Evolutionary conservation across 164 flowering plant genomes (phyloP), one percentile per base, ranked within the genome.

Genomic region (Brasenia schreberi): DNA sequence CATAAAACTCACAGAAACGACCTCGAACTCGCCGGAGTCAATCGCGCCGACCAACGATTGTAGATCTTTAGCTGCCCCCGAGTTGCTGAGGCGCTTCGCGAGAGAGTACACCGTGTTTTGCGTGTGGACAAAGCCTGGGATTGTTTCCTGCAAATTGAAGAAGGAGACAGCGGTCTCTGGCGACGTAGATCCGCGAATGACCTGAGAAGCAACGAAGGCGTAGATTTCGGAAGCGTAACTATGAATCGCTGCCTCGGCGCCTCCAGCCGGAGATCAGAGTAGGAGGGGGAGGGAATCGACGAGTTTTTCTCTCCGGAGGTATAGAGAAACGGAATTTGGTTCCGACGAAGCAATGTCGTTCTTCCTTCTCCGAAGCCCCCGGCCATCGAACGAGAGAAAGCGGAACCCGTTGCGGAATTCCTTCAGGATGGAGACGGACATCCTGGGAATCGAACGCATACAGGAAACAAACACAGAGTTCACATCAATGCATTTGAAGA

Each of bases 111-210:
- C 75, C 18, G 87, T 85, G 4, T 70, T 43, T 61, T 80, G 84
- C 42, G 78, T 72, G 67, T 84, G 89, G 11, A 73, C 58, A 69
- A 86, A 87, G 61, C 73, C 67, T 5, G 81, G 82, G 44, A 78
- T 66, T 56, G 72, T 62, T 53, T 80, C 71, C 1, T 91, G 81
- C n/a, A 70, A 61, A 14, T 85, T 76, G 49, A 82, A n/a, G 62
- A 89, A 66, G 64, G 80, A 75, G 18, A 91, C 78, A 1, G 96
- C 96, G 18, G 90, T 80, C 11, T 82, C 85, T 0, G 88, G 83
- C 3, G 90, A 85, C 14, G 98, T 96, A 43, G 96, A 85, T 16
- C 89, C 83, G 1, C 84, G 84, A 33, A 91, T 72, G 7, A 93
- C 89, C 64, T 89, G 82, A 62, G 84, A 72, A 65, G 87, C 85